Percentiles rank a stretch among this genome's conserved stretches.
These are phyloP conservation scores for Xylariaceae sp. DNA, from an alignment of 2,329 filamentous ascomycete genomes.

Conservation along the genomic window DNA sequence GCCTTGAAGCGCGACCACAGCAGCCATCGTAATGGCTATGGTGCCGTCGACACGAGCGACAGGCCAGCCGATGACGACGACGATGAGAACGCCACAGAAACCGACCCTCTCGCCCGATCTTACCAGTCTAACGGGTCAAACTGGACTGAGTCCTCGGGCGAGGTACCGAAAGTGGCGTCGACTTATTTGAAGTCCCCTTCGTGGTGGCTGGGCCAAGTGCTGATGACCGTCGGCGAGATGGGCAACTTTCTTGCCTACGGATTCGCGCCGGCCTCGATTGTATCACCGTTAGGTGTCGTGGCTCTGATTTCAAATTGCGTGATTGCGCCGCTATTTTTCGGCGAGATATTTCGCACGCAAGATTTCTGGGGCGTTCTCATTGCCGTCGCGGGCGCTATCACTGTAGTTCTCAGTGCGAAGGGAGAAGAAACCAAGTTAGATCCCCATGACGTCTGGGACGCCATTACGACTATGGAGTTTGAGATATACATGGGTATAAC, in stretches of 20 bases:
- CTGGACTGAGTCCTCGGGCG: conserved; percentile 35
- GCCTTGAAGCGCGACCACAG: conserved; percentile 45
- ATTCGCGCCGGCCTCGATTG: conserved; percentile 94
- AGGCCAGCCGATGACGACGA: conserved; percentile 35
- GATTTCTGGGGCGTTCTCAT: conserved; percentile 87
- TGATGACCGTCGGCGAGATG: conserved; percentile 89
- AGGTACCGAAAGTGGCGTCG: conserved; percentile 43
- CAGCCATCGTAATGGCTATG: conserved; percentile 28
- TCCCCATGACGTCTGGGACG: conserved; percentile 81
- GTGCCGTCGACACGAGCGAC: conserved; percentile 26
- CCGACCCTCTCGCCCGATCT: conserved; percentile 48
- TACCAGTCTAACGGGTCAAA: conserved; percentile 42
- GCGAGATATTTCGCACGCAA: conserved; percentile 77
- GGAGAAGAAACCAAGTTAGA: conserved; percentile 86
- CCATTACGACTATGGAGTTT: conserved; percentile 84
- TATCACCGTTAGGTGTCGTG: conserved; percentile 94
- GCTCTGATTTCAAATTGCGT: conserved; percentile 94
- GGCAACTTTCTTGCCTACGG: conserved; percentile 97
- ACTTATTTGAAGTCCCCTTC: conserved; percentile 86
- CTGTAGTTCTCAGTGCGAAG: conserved; percentile 86
- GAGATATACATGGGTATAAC: conserved; percentile 84
- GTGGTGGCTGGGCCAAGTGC: conserved; percentile 90
- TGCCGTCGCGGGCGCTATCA: conserved; percentile 81
- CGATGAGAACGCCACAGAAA: conserved; percentile 37
- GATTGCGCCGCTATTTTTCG: conserved; percentile 89